A percentile compares a stretch with the other conserved stretches of the same genome.
Conservation (phyloP, 768 basidiomycete species). For the Pholiota microspora region DNA sequence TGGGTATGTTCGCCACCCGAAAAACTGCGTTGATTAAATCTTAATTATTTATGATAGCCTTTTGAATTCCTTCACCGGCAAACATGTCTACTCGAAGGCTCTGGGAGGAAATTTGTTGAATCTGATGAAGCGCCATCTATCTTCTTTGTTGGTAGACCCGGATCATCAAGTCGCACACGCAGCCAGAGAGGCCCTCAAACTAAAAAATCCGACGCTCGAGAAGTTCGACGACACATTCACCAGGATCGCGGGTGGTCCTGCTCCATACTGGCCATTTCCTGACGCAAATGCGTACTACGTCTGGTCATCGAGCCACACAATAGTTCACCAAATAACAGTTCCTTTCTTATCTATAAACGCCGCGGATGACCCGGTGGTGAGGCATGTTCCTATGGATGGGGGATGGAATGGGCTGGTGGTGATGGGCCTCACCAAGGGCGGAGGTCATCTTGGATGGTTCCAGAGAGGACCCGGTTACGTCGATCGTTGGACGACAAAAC, state of each 20-base stretch:
- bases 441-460: slow-evolving; percentile 87
- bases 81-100: slow-evolving; percentile 69
- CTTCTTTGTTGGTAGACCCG: slow-evolving; percentile 46
- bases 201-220: slow-evolving; percentile 53
- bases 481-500: slow-evolving; percentile 67
- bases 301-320: slow-evolving; percentile 58
- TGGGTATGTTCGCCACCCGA: slow-evolving; percentile 31
- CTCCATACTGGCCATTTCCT: slow-evolving; percentile 49
- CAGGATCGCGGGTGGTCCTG: slow-evolving; percentile 65
- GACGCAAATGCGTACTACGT: slow-evolving; percentile 47
- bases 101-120: slow-evolving; percentile 75
- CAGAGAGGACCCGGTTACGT: slow-evolving; percentile 42
- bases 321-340: slow-evolving; percentile 57
- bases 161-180: slow-evolving; percentile 50
- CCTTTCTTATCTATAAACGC: slow-evolving; percentile 78
- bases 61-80: slow-evolving; percentile 50
- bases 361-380: slow-evolving; percentile 75
- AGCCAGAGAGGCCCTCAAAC: slow-evolving; percentile 38
- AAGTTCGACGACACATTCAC: slow-evolving; percentile 66
- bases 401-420: slow-evolving; percentile 52
- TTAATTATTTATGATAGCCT: slow-evolving; percentile 40
- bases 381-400: slow-evolving; percentile 55
- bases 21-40: not conserved
- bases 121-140: slow-evolving; percentile 50
- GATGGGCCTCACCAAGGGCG: slow-evolving; percentile 59